These are phyloP conservation scores for Colletotrichum gigasporum DNA, from an alignment of 2,329 filamentous ascomycete species.

Conservation along the genomic window DNA sequence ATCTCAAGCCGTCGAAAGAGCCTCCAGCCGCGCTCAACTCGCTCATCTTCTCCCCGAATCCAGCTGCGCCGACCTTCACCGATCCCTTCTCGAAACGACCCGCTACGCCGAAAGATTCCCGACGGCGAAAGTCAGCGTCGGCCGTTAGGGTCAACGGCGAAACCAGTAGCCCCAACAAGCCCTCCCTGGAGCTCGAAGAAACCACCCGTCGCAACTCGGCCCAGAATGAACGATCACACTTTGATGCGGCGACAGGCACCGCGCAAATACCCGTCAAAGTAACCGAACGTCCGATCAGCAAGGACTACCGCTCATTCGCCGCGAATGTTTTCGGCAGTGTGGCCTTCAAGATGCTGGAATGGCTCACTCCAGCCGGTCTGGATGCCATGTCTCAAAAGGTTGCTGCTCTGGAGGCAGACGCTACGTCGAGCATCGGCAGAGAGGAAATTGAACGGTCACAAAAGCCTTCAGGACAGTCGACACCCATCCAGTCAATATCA, in stretches of 20 bases:
- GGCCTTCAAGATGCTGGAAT: conserved; percentile 76
- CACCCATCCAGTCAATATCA: conserved; percentile 13
- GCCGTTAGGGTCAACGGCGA: neutral
- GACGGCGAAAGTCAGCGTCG: conserved; percentile 16
- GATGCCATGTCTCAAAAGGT: conserved; percentile 56
- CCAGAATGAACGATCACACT: conserved; percentile 25
- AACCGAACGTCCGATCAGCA: conserved; percentile 56
- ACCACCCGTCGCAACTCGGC: neutral
- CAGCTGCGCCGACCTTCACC: conserved; percentile 34
- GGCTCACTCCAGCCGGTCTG: conserved; percentile 70
- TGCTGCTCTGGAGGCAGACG: conserved; percentile 39
- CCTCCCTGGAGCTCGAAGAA: conserved; percentile 1
- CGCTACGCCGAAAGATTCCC: conserved; percentile 10
- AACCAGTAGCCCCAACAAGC: neutral
- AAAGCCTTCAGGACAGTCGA: conserved; percentile 24
- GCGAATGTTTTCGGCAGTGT: conserved; percentile 72
- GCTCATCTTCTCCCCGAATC: conserved; percentile 54
- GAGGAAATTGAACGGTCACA: conserved; percentile 14
- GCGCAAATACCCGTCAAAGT: conserved; percentile 43
- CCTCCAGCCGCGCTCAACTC: conserved; percentile 57
- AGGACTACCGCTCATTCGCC: conserved; percentile 68
- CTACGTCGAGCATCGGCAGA: conserved; percentile 26
- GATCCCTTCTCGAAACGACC: conserved; percentile 28
- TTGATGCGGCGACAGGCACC: conserved; percentile 29
- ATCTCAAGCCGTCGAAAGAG: conserved; percentile 52